phyloP scores from a whole-genome alignment of 805 yeast species.

The Isabelozyma gotoi region DNA sequence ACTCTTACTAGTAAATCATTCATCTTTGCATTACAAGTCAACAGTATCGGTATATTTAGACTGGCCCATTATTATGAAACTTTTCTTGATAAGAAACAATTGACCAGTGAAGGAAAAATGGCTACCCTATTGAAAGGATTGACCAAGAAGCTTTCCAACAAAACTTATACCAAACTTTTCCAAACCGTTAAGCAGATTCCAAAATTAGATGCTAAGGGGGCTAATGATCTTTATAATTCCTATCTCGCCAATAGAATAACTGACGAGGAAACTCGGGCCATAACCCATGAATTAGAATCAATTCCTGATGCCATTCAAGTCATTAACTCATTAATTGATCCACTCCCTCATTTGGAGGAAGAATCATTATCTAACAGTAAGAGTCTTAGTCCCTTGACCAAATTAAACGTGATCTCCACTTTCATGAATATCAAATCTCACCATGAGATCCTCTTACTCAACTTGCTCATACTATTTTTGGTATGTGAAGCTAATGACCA shows the following conservation, averaged over 20 bases:
- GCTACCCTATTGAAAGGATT: constrained; percentile 20
- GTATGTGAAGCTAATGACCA: constrained; percentile 31
- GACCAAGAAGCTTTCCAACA: constrained; percentile 24
- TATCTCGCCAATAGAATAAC: constrained; percentile 24
- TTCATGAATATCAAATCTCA: constrained; percentile 27
- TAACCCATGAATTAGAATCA: constrained; percentile 20
- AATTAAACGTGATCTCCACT: constrained; percentile 19
- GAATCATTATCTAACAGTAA: constrained; percentile 1
- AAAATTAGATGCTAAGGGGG: constrained; percentile 12
- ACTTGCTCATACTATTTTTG: constrained; percentile 28
- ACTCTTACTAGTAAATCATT: constrained; percentile 13
- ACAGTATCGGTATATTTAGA: constrained; percentile 32
- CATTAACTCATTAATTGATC: constrained; percentile 20
- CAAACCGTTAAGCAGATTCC: constrained; percentile 11
- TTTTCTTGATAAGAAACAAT: constrained; percentile 8
- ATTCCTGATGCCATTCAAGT: constrained; percentile 25
- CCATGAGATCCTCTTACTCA: constrained; percentile 30
- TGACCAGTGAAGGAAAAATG: constrained; percentile 14
- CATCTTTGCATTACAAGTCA: constrained; percentile 26
- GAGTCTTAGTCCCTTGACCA: constrained; percentile 10
- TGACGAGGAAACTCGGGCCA: constrained; percentile 16
- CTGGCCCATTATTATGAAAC: constrained; percentile 32
- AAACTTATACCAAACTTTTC: constrained; percentile 24
- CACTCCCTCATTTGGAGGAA: constrained; percentile 1
- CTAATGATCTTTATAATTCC: constrained; percentile 21